Conservation (phyloP, 352 stramenopile species). For the Pythium coloratum region DNA sequence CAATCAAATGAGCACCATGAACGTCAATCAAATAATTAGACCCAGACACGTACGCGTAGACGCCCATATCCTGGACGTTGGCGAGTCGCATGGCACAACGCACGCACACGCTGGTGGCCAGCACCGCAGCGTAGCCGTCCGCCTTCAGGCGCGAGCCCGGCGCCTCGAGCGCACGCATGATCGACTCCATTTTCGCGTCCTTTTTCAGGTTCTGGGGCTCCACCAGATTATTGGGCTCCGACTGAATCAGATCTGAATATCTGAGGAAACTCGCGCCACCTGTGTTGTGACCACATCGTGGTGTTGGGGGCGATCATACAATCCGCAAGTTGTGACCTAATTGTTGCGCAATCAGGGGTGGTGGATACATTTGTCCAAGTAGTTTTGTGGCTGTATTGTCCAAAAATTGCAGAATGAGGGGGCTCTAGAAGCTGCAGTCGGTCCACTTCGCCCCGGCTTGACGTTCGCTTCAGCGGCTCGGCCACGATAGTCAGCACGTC, state of each 20-base stretch:
- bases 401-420: conserved; percentile 21
- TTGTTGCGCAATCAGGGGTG: conserved; percentile 20
- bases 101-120: conserved; percentile 46
- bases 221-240: conserved; percentile 14
- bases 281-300: not conserved
- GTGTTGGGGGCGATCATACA: conserved; percentile 5
- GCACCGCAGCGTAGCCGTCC: conserved; percentile 27
- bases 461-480: not conserved
- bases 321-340: conserved; percentile 20
- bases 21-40: not conserved
- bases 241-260: conserved; percentile 12
- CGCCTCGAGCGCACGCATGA: conserved; percentile 11
- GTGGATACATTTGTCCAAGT: conserved; percentile 14
- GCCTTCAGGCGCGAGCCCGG: conserved; percentile 34
- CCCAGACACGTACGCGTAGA: conserved; percentile 54
- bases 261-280: conserved; percentile 4
- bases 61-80: conserved; percentile 36
- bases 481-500: conserved; percentile 30
- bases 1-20: not conserved
- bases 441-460: conserved; percentile 6
- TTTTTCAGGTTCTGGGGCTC: not conserved
- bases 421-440: not conserved
- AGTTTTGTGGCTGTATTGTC: not conserved
- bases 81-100: conserved; percentile 73
- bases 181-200: not conserved